Conservation (phyloP, 2,329 filamentous ascomycete genomes). For the Cercospora sp. region DNA sequence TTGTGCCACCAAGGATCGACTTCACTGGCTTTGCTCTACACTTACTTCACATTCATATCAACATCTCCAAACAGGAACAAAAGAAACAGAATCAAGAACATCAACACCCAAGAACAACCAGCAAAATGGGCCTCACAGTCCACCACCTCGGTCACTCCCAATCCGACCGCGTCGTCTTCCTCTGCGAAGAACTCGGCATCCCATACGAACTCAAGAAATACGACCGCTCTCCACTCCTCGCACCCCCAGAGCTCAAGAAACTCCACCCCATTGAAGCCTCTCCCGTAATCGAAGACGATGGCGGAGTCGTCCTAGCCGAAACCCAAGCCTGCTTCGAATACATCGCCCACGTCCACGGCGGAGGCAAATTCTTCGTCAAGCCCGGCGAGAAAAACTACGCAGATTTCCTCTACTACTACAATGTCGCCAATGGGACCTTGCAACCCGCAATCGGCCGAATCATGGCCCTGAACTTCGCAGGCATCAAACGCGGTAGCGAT, state of each 20-base stretch:
- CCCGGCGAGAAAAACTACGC: slow-evolving; percentile 54
- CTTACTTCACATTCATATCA: background rate
- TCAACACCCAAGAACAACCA: background rate
- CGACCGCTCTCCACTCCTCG: slow-evolving; percentile 46
- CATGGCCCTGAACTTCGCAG: slow-evolving; percentile 34
- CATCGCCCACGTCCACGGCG: slow-evolving; percentile 56
- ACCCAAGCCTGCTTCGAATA: slow-evolving; percentile 63
- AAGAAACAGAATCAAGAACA: background rate
- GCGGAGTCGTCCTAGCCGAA: slow-evolving; percentile 56
- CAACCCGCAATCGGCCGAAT: slow-evolving; percentile 41
- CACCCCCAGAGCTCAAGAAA: slow-evolving; percentile 34
- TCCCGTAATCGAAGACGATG: slow-evolving; percentile 57
- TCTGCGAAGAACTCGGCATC: slow-evolving; percentile 64
- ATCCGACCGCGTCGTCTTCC: slow-evolving; percentile 64
- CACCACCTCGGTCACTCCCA: slow-evolving; percentile 51
- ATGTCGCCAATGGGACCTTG: slow-evolving; percentile 41
- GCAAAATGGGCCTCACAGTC: slow-evolving; percentile 43
- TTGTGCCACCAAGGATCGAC: background rate
- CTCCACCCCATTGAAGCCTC: slow-evolving; percentile 54
- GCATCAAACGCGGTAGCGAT: slow-evolving; percentile 28
- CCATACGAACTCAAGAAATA: slow-evolving; percentile 54
- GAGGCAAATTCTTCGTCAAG: slow-evolving; percentile 50
- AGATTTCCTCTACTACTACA: slow-evolving; percentile 64
- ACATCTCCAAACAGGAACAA: background rate
- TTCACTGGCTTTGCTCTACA: background rate